Percentiles rank a stretch among this genome's conserved stretches.
Conservation (phyloP, 2,329 filamentous ascomycete genomes). For the Apiospora koreana region DNA sequence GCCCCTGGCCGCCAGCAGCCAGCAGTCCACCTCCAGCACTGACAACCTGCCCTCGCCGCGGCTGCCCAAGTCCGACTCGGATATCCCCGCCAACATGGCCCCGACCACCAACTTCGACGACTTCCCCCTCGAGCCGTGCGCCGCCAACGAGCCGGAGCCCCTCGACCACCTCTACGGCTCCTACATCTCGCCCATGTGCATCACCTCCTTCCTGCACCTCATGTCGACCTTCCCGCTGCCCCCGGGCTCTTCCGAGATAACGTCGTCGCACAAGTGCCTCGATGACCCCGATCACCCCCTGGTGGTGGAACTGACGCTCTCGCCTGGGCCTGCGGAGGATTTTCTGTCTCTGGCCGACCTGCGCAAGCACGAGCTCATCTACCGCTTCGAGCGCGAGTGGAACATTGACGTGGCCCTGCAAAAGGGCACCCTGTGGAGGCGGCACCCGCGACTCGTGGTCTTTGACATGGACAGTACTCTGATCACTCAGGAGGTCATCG, state of each 20-base stretch:
- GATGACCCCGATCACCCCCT: conserved; percentile 60
- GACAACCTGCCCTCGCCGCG: conserved; percentile 37
- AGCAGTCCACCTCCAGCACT: conserved; percentile 23
- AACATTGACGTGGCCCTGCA: conserved; percentile 84
- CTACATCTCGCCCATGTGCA: conserved; percentile 65
- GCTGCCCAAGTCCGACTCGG: conserved; percentile 38
- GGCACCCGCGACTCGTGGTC: conserved; percentile 82
- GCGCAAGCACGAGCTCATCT: conserved; percentile 78
- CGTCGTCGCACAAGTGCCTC: conserved; percentile 65
- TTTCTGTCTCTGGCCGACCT: conserved; percentile 70
- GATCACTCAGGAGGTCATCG: conserved; percentile 96
- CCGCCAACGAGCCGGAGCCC: conserved; percentile 53
- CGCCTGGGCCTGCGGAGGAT: conserved; percentile 59
- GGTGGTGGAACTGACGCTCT: conserved; percentile 67
- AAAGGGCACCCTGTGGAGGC: conserved; percentile 69
- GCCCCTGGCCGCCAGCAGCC: conserved; percentile 13
- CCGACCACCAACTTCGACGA: conserved; percentile 59
- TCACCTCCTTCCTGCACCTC: conserved; percentile 66
- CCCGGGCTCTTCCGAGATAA: conserved; percentile 51
- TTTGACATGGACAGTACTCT: conserved; percentile 99
- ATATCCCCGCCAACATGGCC: conserved; percentile 56
- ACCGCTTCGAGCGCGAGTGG: conserved; percentile 85
- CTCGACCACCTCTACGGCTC: conserved; percentile 67
- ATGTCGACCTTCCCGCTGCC: conserved; percentile 63
- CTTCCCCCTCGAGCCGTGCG: conserved; percentile 61